Evolutionary conservation across 306 rosid species (phyloP).

Genomic region (Trichosanthes cucumerina): DNA sequence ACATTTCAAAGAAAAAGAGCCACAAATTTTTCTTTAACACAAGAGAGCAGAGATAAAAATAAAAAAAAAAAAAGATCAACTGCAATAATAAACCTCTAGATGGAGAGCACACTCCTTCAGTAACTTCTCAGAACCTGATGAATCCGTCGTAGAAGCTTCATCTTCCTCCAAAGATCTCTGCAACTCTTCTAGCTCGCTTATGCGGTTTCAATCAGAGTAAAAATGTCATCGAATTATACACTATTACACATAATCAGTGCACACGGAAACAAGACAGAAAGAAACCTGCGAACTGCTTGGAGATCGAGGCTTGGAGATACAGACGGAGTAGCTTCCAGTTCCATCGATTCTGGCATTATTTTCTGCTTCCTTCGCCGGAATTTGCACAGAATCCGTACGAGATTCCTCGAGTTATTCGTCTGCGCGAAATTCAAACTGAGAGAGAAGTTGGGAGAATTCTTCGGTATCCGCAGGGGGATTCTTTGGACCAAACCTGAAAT

Average conservation of each 20-base stretch:
- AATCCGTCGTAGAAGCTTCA: constrained; percentile 21
- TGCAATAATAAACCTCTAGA: constrained; percentile 27
- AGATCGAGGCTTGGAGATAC: constrained; percentile 18
- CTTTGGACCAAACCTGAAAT: not conserved
- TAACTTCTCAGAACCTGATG: constrained; percentile 23
- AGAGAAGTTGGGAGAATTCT: not conserved
- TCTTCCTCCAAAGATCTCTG: constrained; percentile 19
- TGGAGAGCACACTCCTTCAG: constrained; percentile 38
- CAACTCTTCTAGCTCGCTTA: constrained; percentile 36
- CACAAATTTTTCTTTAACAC: not conserved
- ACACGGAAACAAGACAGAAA: constrained; percentile 5
- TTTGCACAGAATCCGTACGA: not conserved
- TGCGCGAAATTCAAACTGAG: not conserved
- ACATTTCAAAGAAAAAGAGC: not conserved
- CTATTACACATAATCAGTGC: not conserved
- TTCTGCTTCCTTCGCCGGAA: not conserved
- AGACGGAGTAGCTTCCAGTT: constrained; percentile 26
- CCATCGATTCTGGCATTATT: constrained; percentile 17
- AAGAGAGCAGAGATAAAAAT: not conserved
- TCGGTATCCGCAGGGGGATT: not conserved
- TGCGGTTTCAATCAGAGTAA: constrained; percentile 29
- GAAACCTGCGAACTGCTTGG: constrained; percentile 37
- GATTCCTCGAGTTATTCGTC: not conserved
- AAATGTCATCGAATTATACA: not conserved
- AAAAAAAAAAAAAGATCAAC: not conserved